Percentiles rank a stretch among this genome's conserved stretches.
phyloP scores from a whole-genome alignment of 2,329 filamentous ascomycete species.

The Fusarium phyllophilum region DNA sequence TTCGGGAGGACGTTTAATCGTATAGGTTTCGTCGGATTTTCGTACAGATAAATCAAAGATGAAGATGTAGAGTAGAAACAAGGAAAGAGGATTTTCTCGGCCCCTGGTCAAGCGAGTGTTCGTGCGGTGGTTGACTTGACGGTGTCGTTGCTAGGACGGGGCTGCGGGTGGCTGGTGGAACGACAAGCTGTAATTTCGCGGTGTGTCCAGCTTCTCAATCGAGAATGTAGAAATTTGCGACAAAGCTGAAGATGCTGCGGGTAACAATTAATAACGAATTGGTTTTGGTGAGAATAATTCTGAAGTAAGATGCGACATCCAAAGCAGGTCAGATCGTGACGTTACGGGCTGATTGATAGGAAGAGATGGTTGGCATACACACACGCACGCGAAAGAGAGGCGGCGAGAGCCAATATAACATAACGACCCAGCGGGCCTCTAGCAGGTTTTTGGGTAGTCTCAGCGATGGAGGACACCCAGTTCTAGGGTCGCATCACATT shows the following conservation, averaged over 20 bases:
- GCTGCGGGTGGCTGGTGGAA: constrained; percentile 36
- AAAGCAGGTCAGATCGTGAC: not conserved
- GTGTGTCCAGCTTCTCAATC: constrained; percentile 19
- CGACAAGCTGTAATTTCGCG: constrained; percentile 36
- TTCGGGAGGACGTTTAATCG: constrained; percentile 1
- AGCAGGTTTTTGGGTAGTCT: constrained; percentile 38
- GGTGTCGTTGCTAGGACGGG: constrained; percentile 37
- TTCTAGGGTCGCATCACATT: constrained; percentile 24
- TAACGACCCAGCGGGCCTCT: constrained; percentile 19
- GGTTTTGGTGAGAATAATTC: not conserved
- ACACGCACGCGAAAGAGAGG: constrained; percentile 23
- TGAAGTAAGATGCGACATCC: not conserved
- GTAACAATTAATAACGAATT: not conserved
- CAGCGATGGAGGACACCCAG: constrained; percentile 27
- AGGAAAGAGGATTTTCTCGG: constrained; percentile 30
- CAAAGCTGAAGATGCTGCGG: not conserved
- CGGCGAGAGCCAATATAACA: constrained; percentile 39
- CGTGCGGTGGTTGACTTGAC: constrained; percentile 34
- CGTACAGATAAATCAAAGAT: not conserved
- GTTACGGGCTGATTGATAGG: constrained; percentile 19
- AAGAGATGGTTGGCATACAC: constrained; percentile 29
- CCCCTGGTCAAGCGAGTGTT: constrained; percentile 25
- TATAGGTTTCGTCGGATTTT: constrained; percentile 13
- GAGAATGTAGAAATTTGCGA: constrained; percentile 4
- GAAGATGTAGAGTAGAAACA: constrained; percentile 29